These are phyloP conservation scores for Metschnikowia lochheadii DNA, from an alignment of 805 yeast species.

Conservation along the genomic window DNA sequence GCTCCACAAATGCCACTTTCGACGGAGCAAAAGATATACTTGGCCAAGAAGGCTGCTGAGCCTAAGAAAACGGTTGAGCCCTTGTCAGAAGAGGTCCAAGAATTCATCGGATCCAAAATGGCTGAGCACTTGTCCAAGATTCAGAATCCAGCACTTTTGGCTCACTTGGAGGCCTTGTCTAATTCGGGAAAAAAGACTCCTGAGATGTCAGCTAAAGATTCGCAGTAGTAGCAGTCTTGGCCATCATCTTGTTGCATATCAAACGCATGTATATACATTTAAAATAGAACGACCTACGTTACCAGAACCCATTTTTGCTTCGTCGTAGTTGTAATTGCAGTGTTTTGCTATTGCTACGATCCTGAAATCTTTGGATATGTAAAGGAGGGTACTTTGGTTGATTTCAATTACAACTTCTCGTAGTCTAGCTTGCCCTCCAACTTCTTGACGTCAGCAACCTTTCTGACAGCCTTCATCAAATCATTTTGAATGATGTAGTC, in stretches of 20 bases:
- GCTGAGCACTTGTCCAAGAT: constrained; percentile 37
- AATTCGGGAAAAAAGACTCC: neutral
- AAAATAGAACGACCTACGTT: neutral
- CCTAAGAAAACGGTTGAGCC: constrained; percentile 33
- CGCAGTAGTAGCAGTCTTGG: neutral
- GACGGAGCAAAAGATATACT: constrained; percentile 55
- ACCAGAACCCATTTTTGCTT: neutral
- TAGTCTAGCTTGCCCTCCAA: constrained; percentile 94
- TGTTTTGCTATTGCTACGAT: neutral
- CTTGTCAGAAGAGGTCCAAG: constrained; percentile 52
- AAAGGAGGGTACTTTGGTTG: neutral
- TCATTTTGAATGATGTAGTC: constrained; percentile 92
- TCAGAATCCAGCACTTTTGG: constrained; percentile 31
- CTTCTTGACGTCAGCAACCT: constrained; percentile 94
- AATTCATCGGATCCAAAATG: constrained; percentile 49
- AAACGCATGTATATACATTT: constrained; percentile 12
- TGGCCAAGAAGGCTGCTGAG: constrained; percentile 46
- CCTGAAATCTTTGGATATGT: neutral
- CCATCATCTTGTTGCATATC: constrained; percentile 5
- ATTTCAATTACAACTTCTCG: constrained; percentile 64
- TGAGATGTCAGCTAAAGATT: neutral
- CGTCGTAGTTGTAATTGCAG: too few species aligned
- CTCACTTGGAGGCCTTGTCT: constrained; percentile 40
- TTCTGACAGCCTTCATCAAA: constrained; percentile 95
- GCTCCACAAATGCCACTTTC: constrained; percentile 79